Base-by-base conservation (phyloP, 768 basidiomycete species). In the Auriscalpium vulgare region DNA sequence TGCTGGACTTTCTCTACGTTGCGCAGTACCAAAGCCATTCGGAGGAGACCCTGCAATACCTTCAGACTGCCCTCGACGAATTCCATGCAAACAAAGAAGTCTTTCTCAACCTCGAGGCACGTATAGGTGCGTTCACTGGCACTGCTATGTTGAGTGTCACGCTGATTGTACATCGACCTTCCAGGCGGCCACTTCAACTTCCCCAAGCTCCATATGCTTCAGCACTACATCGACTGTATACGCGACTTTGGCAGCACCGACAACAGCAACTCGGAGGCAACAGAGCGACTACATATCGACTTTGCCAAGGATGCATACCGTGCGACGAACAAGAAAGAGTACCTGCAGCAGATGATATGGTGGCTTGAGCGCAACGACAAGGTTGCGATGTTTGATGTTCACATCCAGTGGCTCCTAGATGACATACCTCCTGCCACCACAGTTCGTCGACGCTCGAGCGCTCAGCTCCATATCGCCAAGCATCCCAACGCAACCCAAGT, bases 11-110 rank as follows among this genome's bases (percentile, higher is more conserved):
- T 56, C 51, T 75, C 6, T 73, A 70, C 54, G 55, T 71, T 9
- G 70, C 73, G 0, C 71, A 72, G 38, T 72, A 71, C 52, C 64
- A 67, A 0, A 16, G 62, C 2, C 75, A 76, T 54, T 62, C 69
- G 0, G 56, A 61, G 1, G 50, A 62, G 14, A 71, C 69, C 1
- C 67, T 77, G 0, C 14, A 45, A 0, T 38, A 51, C 3, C 53
- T 79, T 0, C 47, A 67, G 2, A 50, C 60, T 0, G 63, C 69
- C 0, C 66, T 76, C 1, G 14, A 57, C 1, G n/a, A 29, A 5
- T 79, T 78, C 56, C 75, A 79, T 58, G 36, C 50, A 2, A 62
- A 74, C 60, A 77, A 76, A 51, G 43, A 59, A 10, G 61, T 72
- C 1, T 74, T 78, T 53, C 47, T 74, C 34, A 60, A 66, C 10